A percentile compares a stretch with the other conserved stretches of the same genome.
Conservation (phyloP, 2,329 filamentous ascomycete genomes). For the Fusarium sterilihyphosum region DNA sequence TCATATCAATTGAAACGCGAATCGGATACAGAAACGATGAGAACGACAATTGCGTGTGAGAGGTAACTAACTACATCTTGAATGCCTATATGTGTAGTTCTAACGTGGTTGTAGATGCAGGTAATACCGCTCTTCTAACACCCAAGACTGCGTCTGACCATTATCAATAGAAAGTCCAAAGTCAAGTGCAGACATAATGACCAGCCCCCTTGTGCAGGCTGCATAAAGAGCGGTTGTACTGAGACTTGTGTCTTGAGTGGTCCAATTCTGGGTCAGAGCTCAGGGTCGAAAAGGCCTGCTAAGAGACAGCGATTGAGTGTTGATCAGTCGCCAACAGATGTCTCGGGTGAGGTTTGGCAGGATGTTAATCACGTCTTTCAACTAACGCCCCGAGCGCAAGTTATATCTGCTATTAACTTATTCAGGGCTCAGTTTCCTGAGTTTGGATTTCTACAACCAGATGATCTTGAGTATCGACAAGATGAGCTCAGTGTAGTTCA, state of each 20-base stretch:
- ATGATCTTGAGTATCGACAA: constrained; percentile 35
- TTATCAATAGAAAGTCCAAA: constrained; percentile 33
- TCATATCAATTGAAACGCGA: constrained; percentile 1
- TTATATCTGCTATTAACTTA: constrained; percentile 21
- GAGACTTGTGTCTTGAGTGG: constrained; percentile 33
- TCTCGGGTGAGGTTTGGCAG: not conserved
- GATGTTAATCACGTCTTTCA: constrained; percentile 18
- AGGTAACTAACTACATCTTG: not conserved
- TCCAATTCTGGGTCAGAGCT: constrained; percentile 4
- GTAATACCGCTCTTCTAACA: not conserved
- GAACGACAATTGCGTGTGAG: constrained; percentile 40
- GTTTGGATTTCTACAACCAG: constrained; percentile 37
- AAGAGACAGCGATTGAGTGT: constrained; percentile 18
- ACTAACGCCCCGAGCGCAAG: not conserved
- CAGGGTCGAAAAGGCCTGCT: not conserved
- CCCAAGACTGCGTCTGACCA: not conserved
- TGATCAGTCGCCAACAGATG: not conserved
- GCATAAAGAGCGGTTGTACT: constrained; percentile 28
- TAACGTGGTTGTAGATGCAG: constrained; percentile 30
- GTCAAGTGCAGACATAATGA: constrained; percentile 41
- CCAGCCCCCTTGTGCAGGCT: constrained; percentile 38
- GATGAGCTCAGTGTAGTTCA: constrained; percentile 5
- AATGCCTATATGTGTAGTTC: rapidly evolving
- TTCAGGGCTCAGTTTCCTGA: constrained; percentile 41
- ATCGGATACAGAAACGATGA: constrained; percentile 22